phyloP scores from a whole-genome alignment of 768 basidiomycete species.

The Kwoniella shandongensis region DNA sequence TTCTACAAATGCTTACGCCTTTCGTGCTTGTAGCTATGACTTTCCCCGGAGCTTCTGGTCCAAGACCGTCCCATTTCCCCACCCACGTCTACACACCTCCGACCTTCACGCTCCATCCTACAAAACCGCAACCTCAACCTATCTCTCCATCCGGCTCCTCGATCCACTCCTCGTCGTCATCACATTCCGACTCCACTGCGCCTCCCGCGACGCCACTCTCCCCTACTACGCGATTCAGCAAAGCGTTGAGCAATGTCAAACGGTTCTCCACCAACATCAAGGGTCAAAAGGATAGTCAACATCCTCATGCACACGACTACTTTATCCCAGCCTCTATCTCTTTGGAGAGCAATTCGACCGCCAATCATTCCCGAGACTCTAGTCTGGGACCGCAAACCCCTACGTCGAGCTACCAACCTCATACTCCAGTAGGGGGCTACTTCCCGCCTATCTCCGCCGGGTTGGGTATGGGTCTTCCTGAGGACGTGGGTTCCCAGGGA shows the following conservation, averaged over 20 bases:
- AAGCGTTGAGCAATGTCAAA: slow-evolving; percentile 12
- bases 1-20: neutral
- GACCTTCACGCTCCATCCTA: slow-evolving; percentile 20
- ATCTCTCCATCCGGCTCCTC: slow-evolving; percentile 18
- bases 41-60: slow-evolving; percentile 26
- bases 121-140: neutral
- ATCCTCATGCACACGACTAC: slow-evolving; percentile 1
- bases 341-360: slow-evolving; percentile 4
- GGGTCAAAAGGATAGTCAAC: slow-evolving; percentile 9
- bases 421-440: slow-evolving; percentile 2
- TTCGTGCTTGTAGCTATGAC: slow-evolving; percentile 13
- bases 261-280: slow-evolving; percentile 10
- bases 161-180: slow-evolving; percentile 14
- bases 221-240: slow-evolving; percentile 14
- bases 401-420: neutral
- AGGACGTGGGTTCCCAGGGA: neutral
- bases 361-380: slow-evolving; percentile 8
- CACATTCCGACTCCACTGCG: slow-evolving; percentile 20
- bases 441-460: slow-evolving; percentile 22
- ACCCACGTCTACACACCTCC: slow-evolving; percentile 27
- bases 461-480: slow-evolving; percentile 14
- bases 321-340: neutral
- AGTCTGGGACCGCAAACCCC: slow-evolving; percentile 5
- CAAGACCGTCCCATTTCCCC: slow-evolving; percentile 26
- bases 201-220: slow-evolving; percentile 20